Evolutionary conservation across 345 rosid genomes (phyloP).

Genomic region (Salix exigua): DNA sequence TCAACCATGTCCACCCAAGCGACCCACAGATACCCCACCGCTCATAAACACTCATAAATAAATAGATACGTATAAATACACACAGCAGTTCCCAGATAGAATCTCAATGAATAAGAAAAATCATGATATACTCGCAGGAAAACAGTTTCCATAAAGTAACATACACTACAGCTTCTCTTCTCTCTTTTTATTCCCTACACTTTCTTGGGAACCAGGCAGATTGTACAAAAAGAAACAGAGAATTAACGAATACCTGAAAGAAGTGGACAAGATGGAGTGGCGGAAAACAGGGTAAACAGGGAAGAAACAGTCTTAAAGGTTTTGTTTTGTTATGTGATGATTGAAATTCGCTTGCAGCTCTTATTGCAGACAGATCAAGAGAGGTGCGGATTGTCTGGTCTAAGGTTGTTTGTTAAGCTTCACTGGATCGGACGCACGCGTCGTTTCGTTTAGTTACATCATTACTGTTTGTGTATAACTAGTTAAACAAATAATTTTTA

Average conservation of each 20-base stretch:
- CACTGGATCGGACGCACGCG: not conserved
- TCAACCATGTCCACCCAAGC: not conserved
- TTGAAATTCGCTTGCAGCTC: not conserved
- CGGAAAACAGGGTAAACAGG: not conserved
- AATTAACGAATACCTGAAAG: not conserved
- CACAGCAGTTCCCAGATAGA: not conserved
- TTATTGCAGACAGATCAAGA: not conserved
- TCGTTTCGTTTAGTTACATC: too few relatives aligned
- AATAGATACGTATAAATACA: not conserved
- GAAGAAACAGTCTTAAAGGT: not conserved
- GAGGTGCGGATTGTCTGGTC: not conserved
- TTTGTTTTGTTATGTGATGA: not conserved
- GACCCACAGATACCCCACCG: not conserved
- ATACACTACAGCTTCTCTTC: not conserved
- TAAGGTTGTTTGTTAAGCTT: not conserved
- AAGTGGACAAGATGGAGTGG: not conserved
- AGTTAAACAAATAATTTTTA: too few relatives aligned
- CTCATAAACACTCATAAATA: not conserved
- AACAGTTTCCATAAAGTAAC: not conserved
- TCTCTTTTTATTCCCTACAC: not conserved
- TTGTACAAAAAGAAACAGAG: not conserved
- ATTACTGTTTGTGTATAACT: too few relatives aligned
- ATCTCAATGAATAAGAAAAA: not conserved
- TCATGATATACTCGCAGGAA: not conserved
- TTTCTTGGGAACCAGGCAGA: constrained; percentile 9